phyloP scores from a whole-genome alignment of 1,284 basidiomycete species.

The Ustilago bromivora region DNA sequence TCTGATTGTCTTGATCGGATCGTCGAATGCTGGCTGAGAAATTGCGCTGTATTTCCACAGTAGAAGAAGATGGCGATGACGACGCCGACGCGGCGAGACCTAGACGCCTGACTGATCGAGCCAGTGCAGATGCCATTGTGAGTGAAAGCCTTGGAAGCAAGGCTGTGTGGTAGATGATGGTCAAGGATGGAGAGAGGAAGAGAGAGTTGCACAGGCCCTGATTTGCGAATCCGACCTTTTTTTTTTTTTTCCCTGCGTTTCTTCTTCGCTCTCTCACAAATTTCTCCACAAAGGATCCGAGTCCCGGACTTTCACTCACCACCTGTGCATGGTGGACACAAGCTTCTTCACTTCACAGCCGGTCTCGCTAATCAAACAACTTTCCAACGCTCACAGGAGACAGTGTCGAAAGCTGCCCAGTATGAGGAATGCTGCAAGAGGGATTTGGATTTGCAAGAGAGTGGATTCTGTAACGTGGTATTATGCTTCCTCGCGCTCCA shows the following conservation, averaged over 20 bases:
- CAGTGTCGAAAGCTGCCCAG: no score
- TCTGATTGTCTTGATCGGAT: constrained; percentile 29
- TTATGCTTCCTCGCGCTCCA: constrained; percentile 38
- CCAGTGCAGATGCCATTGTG: constrained; percentile 21
- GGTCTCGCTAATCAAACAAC: no score
- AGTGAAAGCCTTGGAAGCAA: background rate
- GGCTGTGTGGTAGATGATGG: background rate
- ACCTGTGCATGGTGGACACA: background rate
- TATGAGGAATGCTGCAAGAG: background rate
- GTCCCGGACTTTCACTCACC: constrained; percentile 5
- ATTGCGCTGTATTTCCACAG: constrained; percentile 4
- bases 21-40: constrained; percentile 25
- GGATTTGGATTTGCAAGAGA: background rate
- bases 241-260: constrained; percentile 4
- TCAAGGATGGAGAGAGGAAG: background rate
- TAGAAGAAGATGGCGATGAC: background rate
- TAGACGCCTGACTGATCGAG: constrained; percentile 13
- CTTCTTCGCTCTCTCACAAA: constrained; percentile 18
- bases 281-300: constrained; percentile 22
- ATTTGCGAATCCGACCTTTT: no score
- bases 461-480: background rate
- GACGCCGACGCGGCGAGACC: background rate
- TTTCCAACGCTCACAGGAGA: no score
- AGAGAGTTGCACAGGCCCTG: background rate
- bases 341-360: no score